Base-by-base conservation (phyloP, 2,329 filamentous ascomycete genomes). In the Fonsecaea nubica region DNA sequence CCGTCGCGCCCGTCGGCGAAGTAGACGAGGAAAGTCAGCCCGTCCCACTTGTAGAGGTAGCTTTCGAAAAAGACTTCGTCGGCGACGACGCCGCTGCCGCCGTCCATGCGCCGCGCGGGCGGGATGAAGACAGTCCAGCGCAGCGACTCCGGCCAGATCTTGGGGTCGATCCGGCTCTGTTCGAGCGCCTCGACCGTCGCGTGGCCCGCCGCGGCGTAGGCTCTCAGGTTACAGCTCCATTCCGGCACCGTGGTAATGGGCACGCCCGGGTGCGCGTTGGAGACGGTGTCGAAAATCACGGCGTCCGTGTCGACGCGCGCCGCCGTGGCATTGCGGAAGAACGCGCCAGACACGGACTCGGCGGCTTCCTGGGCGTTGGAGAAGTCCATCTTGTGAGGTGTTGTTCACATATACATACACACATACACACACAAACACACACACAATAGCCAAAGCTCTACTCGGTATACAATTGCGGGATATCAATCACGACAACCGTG, bases 121-220 rank as follows among this genome's bases (percentile, higher is more conserved):
- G 72, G 71, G 12, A 69, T 18, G 58, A 67, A 73, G 6, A 66
- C 0, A 4, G 64, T 65, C 70, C 70, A 72, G 59, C 66, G 68
- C n/a, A 73, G 50, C 12, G 67, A 59, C 3, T 65, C 40, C 15
- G 69, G 69, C 50, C 53, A 68, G 9, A 62, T 38, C 38, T 65
- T 58, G 21, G 30, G 53, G 30, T 13, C 53, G 30, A 38, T 32
- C 4, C 6, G 36, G 35, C 8, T 30, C 10, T 21, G 48, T 32
- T 30, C n/a, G 30, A 38, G 30, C 18, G 18, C 38, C 25, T 65
- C 62, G 25, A 69, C 60, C 8, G 56, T 42, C 33, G 80, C 81
- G 69, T 76, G 75, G 9, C 81, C 81, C 4, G 80, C 76, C 0
- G 74, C 75, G 5, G 80, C 80, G 63, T 82, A 83, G 45, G 77